Percentiles rank a stretch among this genome's conserved stretches.
phyloP scores from a whole-genome alignment of 306 rosid species.

The Biancaea sappan region DNA sequence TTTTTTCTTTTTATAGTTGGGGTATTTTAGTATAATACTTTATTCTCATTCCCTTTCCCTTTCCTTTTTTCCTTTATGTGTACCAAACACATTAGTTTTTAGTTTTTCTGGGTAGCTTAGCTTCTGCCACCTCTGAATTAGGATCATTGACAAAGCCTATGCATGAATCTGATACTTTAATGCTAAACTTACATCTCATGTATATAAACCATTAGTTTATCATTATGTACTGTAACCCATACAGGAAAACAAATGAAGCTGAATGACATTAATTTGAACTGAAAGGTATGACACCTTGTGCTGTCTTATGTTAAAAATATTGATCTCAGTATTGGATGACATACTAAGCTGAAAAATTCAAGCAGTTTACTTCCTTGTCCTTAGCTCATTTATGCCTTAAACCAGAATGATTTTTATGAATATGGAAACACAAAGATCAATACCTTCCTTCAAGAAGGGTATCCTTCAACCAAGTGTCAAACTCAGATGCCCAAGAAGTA shows the following conservation, averaged over 20 bases:
- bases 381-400: neutral
- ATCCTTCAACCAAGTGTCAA: neutral
- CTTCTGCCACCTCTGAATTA: too few species aligned
- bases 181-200: too few species aligned
- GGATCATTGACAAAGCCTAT: too few species aligned
- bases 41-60: too few species aligned
- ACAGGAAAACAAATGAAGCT: neutral
- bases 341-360: neutral
- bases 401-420: neutral
- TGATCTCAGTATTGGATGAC: neutral
- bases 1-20: too few species aligned
- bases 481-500: constrained; percentile 33
- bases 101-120: too few species aligned
- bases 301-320: neutral
- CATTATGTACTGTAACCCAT: too few species aligned
- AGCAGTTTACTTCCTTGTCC: neutral
- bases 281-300: neutral
- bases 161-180: too few species aligned
- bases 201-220: too few species aligned
- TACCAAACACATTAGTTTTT: too few species aligned
- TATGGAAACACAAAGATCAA: neutral
- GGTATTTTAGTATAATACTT: too few species aligned
- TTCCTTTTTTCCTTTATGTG: too few species aligned
- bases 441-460: constrained; percentile 9
- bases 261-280: neutral